Evolutionary conservation across 768 basidiomycete genomes (phyloP).

Genomic region (Amanita exitialis): DNA sequence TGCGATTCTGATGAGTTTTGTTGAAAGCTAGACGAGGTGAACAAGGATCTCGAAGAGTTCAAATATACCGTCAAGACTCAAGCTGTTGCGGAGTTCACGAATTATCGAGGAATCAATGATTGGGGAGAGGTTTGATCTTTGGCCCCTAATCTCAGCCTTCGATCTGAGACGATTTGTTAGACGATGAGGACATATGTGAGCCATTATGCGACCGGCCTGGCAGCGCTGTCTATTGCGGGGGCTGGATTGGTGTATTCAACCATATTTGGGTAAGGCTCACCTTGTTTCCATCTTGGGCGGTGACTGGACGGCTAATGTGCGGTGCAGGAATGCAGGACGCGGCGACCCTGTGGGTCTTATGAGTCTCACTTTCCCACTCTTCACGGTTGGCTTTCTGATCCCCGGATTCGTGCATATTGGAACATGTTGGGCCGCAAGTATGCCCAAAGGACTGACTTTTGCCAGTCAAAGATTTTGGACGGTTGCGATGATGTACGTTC

Average conservation of each 20-base stretch:
- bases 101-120: slow-evolving; percentile 2
- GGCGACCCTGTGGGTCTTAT: slow-evolving; percentile 15
- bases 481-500: slow-evolving; percentile 7
- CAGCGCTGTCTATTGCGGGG: slow-evolving; percentile 13
- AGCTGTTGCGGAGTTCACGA: background rate
- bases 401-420: slow-evolving; percentile 14
- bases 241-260: slow-evolving; percentile 17
- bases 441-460: slow-evolving; percentile 14
- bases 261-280: slow-evolving; percentile 14
- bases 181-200: background rate
- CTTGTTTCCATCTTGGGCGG: background rate
- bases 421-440: slow-evolving; percentile 13
- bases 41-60: background rate
- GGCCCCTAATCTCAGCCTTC: background rate
- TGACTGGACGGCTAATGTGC: background rate
- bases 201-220: slow-evolving; percentile 6
- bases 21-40: background rate
- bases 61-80: background rate
- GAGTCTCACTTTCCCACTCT: slow-evolving; percentile 19
- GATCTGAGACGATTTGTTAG: background rate
- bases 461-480: slow-evolving; percentile 17
- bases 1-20: background rate
- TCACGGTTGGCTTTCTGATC: slow-evolving; percentile 15
- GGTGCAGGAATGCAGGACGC: slow-evolving; percentile 9
- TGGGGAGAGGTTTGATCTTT: slow-evolving; percentile 1